Base-by-base conservation (phyloP, 371 early-diverging fungal species). In the Funneliformis caledonium region DNA sequence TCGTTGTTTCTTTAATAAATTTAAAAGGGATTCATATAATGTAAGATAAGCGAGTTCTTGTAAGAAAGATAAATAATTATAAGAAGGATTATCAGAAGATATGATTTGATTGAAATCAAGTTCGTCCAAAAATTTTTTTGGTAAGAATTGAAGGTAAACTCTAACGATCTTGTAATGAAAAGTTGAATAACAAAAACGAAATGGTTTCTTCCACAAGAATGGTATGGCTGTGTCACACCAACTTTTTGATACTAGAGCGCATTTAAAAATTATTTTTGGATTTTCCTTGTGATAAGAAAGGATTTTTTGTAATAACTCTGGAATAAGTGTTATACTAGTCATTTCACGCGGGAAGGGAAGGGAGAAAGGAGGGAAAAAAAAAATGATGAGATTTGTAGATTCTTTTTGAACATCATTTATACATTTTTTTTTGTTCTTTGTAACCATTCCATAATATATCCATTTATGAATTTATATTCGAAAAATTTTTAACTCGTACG, bases 151-250 rank as follows among this genome's bases (percentile, higher is more conserved):
- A 14, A 52, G 14, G 14, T 52, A 52, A 52, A 52, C 56, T 52
- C 14, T 52, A 52, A 52, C 19, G 19, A 52, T 52, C 19, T 52
- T 52, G 16, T 52, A 19, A 16, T 52, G 56, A 14, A 19, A 52
- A 16, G 56, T 52, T 43, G 69, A 43, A 43, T 69, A 69, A 16
- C 37, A 69, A 42, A 52, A 73, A 31, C 74, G 50, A 59, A 73
- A 73, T 33, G 74, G 74, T 26, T 73, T 73, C 42, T 73, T 73
- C 74, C 74, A 73, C 16, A 73, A 73, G 12, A 42, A 73, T 73
- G 47, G 56, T 33, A 73, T 73, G 2, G 56, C 56, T 12, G 16
- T 50, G 19, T 73, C 26, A 37, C 74, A 73, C 74, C 74, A 73
- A 12, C n/a, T 33, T 50, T 42, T 33, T 14, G 47, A 50, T n/a